phyloP scores from a whole-genome alignment of 148 eudicot genomes.

The Drosera capensis region DNA sequence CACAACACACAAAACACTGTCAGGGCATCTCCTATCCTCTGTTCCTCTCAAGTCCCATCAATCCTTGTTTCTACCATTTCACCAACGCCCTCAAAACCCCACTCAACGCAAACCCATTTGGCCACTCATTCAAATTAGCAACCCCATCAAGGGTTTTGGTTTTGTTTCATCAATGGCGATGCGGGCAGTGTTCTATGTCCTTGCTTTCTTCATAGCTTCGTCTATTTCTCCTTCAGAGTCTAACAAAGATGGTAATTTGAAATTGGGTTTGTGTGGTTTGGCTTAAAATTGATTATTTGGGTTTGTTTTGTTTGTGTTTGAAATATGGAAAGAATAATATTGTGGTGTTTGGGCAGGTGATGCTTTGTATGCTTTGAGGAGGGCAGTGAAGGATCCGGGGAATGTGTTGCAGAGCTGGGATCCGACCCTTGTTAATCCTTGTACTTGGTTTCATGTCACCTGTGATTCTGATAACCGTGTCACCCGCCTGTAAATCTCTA shows the following conservation, averaged over 20 bases:
- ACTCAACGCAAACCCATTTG: too few species aligned
- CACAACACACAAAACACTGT: too few species aligned
- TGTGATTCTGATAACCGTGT: conserved; percentile 52
- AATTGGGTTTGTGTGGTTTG: background rate
- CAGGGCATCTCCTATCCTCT: too few species aligned
- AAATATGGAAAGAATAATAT: background rate
- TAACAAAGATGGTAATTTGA: conserved; percentile 29
- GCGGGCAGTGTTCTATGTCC: conserved; percentile 11
- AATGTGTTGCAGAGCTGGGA: conserved; percentile 80
- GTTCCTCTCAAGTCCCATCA: too few species aligned
- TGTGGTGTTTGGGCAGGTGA: conserved; percentile 24
- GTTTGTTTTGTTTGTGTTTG: too few species aligned
- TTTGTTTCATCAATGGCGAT: conserved; percentile 24
- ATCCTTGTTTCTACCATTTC: too few species aligned
- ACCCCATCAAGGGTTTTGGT: background rate
- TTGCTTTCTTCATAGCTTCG: conserved; percentile 7
- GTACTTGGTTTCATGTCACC: conserved; percentile 92
- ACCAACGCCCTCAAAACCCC: too few species aligned
- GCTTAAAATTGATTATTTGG: background rate
- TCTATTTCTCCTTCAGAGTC: conserved; percentile 11
- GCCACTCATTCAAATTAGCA: background rate
- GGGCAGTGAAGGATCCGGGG: conserved; percentile 37
- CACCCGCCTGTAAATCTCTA: conserved; percentile 50
- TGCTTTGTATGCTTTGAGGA: conserved; percentile 62
- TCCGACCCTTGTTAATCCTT: conserved; percentile 85